A percentile compares a stretch with the other conserved stretches of the same genome.
Evolutionary conservation across 2,329 filamentous ascomycete species (phyloP).

Genomic region (Calonectria pseudoreteaudii): DNA sequence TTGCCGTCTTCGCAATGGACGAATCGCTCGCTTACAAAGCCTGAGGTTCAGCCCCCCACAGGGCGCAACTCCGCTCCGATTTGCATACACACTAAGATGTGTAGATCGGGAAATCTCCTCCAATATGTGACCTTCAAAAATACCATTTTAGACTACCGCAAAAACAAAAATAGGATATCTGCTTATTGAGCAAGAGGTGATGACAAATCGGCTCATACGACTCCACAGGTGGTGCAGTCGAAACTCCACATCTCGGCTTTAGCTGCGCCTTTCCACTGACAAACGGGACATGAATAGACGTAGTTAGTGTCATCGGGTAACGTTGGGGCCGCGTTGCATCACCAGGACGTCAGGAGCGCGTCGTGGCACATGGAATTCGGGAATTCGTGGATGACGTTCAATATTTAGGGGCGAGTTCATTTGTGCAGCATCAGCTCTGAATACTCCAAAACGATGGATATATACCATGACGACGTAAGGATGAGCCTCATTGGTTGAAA

Average conservation of each 20-base stretch:
- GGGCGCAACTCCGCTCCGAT: not conserved
- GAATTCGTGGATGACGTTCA: not conserved
- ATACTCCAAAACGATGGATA: not conserved
- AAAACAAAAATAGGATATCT: not conserved
- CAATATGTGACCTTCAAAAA: not conserved
- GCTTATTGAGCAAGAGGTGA: not conserved
- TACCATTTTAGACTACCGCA: not conserved
- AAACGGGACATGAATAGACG: not conserved
- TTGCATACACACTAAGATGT: not conserved
- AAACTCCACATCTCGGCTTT: conserved; percentile 1
- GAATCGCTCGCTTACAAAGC: not conserved
- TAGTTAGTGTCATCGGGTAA: not conserved
- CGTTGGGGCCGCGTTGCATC: not conserved
- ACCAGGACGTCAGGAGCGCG: no score
- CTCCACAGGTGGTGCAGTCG: not conserved
- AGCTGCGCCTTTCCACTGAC: not conserved
- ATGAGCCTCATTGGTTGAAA: not conserved
- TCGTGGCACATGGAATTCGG: not conserved
- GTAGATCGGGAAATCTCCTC: not conserved
- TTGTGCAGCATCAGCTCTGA: not conserved
- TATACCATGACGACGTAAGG: not conserved
- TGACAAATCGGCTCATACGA: not conserved
- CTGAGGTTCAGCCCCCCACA: not conserved
- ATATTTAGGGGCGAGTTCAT: not conserved
- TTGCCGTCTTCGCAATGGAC: not conserved